Percentiles rank a stretch among this genome's conserved stretches.
phyloP scores from a whole-genome alignment of 2,329 filamentous ascomycete species.

The Fusarium robinianum region DNA sequence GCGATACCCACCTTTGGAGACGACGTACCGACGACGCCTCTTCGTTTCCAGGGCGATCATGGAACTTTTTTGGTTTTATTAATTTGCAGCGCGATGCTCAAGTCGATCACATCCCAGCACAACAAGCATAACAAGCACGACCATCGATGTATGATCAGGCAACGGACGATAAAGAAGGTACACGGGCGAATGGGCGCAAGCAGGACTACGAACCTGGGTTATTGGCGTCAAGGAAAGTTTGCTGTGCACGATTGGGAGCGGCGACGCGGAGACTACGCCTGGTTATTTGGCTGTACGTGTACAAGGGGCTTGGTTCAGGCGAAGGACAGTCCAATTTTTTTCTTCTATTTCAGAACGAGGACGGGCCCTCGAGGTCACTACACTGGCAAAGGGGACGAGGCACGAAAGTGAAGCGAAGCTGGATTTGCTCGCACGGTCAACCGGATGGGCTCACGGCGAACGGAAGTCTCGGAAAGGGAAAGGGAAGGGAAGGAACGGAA shows the following conservation, averaged over 20 bases:
- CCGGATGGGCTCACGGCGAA: conserved; percentile 10
- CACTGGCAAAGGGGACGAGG: conserved; percentile 12
- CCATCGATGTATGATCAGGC: conserved; percentile 14
- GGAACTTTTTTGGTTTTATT: conserved; percentile 2
- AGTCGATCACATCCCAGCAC: no score
- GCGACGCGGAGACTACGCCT: no score
- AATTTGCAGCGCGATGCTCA: no score
- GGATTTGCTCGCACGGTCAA: conserved; percentile 22
- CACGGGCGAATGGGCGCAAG: conserved; percentile 24
- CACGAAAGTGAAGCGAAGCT: conserved; percentile 26
- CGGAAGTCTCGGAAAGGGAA: no score
- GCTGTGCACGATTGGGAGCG: no score
- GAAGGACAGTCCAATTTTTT: no score
- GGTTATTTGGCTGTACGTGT: no score
- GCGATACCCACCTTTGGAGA: conserved; percentile 18
- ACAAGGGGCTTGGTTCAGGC: no score
- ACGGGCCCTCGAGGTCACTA: conserved; percentile 11
- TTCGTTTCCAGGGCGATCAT: conserved; percentile 1
- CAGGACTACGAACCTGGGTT: conserved; percentile 18
- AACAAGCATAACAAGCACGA: no score
- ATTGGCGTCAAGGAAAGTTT: conserved; percentile 30
- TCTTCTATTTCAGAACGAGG: conserved; percentile 4
- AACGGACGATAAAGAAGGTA: conserved; percentile 21
- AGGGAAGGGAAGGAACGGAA: conserved; percentile 6
- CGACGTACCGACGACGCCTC: conserved; percentile 11